A percentile compares a stretch with the other conserved stretches of the same genome.
These are phyloP conservation scores for Patellifolia procumbens DNA, from an alignment of 179 eudicot genomes.

Conservation along the genomic window DNA sequence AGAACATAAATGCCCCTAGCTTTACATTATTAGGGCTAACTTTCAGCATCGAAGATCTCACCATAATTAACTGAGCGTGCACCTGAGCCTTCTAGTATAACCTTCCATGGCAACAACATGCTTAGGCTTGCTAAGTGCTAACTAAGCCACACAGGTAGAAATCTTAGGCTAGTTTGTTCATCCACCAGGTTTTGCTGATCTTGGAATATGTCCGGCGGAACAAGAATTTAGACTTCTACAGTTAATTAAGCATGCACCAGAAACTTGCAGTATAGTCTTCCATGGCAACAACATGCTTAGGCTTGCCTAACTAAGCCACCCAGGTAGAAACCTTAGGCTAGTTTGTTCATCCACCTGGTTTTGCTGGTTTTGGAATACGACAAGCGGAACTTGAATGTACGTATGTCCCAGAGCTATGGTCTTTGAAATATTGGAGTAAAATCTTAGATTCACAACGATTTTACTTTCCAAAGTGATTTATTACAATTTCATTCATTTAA, in stretches of 20 bases:
- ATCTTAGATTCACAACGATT: too few species aligned
- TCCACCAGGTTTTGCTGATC: conserved; percentile 31
- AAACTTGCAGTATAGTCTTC: conserved; percentile 26
- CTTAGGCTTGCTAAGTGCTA: conserved; percentile 28
- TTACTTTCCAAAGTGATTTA: too few species aligned
- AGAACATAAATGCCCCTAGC: conserved; percentile 19
- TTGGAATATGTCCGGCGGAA: conserved; percentile 37
- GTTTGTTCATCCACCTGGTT: conserved; percentile 27
- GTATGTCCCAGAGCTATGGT: conserved; percentile 42
- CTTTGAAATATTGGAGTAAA: not conserved
- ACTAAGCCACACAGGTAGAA: conserved; percentile 20
- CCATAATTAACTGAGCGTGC: conserved; percentile 22
- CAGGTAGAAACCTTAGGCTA: conserved; percentile 22
- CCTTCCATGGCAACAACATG: conserved; percentile 23
- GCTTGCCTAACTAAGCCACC: conserved; percentile 27
- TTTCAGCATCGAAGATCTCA: conserved; percentile 27
- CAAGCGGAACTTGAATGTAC: conserved; percentile 35
- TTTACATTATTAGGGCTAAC: conserved; percentile 22
- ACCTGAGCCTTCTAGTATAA: conserved; percentile 26
- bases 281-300: conserved; percentile 29
- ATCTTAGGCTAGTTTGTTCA: conserved; percentile 27
- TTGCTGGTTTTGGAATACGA: conserved; percentile 34
- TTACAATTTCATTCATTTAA: too few species aligned
- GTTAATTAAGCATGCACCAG: conserved; percentile 13
- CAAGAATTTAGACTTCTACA: not conserved